A percentile compares a stretch with the other conserved stretches of the same genome.
Evolutionary conservation across 2,329 filamentous ascomycete species (phyloP).

Genomic region (Cytospora mali): DNA sequence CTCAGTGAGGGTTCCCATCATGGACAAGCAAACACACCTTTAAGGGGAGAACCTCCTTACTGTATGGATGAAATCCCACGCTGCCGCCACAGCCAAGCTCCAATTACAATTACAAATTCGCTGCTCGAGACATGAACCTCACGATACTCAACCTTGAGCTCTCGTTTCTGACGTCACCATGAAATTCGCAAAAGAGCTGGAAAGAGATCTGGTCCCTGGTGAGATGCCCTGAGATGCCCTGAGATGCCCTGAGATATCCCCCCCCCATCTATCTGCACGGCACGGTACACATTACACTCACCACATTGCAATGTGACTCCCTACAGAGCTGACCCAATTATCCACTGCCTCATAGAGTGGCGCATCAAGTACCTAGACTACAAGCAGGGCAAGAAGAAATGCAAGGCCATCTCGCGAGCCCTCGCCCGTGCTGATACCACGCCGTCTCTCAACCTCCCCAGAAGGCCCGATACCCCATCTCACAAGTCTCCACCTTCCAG

Average conservation of each 20-base stretch:
- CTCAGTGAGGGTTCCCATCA: background rate
- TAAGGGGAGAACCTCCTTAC: background rate
- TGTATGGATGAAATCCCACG: background rate
- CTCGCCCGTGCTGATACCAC: slow-evolving; percentile 63
- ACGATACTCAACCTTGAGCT: slow-evolving; percentile 3
- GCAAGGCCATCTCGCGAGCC: slow-evolving; percentile 80
- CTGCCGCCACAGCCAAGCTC: too few relatives aligned
- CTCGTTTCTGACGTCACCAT: slow-evolving; percentile 45
- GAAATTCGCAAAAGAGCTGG: slow-evolving; percentile 77
- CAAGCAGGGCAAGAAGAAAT: slow-evolving; percentile 91
- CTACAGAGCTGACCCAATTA: slow-evolving; percentile 12
- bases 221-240: slow-evolving; percentile 36
- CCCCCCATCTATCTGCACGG: background rate
- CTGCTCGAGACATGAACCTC: slow-evolving; percentile 3
- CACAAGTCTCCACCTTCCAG: slow-evolving; percentile 32
- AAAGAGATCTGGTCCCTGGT: slow-evolving; percentile 85
- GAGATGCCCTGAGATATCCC: too few relatives aligned
- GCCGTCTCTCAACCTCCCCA: slow-evolving; percentile 41
- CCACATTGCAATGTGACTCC: background rate
- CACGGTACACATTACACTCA: too few relatives aligned
- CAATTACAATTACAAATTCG: background rate
- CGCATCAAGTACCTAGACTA: slow-evolving; percentile 92
- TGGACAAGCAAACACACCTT: background rate
- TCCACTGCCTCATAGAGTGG: slow-evolving; percentile 66
- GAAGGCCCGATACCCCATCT: slow-evolving; percentile 37